Evolutionary conservation across 345 rosid species (phyloP), one percentile per base, ranked within the genome.

Genomic region (Salix dunnii): DNA sequence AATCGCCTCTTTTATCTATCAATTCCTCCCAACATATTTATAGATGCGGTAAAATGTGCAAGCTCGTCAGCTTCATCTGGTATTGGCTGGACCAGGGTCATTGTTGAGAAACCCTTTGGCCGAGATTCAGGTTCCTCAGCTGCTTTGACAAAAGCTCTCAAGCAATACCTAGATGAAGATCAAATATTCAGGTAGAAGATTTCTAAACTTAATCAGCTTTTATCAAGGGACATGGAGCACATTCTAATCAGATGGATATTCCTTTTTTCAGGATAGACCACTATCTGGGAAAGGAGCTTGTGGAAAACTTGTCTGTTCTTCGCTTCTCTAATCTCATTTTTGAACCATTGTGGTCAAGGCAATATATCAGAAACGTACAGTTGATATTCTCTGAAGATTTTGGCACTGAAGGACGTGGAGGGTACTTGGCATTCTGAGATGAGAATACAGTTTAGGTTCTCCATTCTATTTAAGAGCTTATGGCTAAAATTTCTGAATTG

Each of bases 391-490:
- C 99, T 31, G 99, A 93, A 87, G 98, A 96, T 81, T 96, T 96
- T 43, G 99, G 99, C 81, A 96, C 99, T 2, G 97, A 96, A 89
- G 99, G 99, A 74, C 99, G 98, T 46, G 99, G 99, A 84, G 99
- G 99, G 99, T 94, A 91, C 53, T 58, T 75, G 79, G 36, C 71
- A 20, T 79, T 80, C 73, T 61, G 64, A 14, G 43, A 40, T 51
- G 12, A 31, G 18, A 36, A 30, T 74, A 67, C 53, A 28, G 46
- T 42, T 48, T 49, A 16, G n/a, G 2, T 58, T 58, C 62, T 58
- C 14, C 46, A 20, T 48, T 33, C 63, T 58, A 23, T 58, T 64
- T 51, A 14, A 21, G 49, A 62, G 38, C 23, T 35, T 63, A 14
- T 53, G 28, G 71, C 62, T 78, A 23, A n/a, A 30, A 60, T 76